Base-by-base conservation (phyloP, 1,284 basidiomycete genomes). In the Cryptococcus hybrid region DNA sequence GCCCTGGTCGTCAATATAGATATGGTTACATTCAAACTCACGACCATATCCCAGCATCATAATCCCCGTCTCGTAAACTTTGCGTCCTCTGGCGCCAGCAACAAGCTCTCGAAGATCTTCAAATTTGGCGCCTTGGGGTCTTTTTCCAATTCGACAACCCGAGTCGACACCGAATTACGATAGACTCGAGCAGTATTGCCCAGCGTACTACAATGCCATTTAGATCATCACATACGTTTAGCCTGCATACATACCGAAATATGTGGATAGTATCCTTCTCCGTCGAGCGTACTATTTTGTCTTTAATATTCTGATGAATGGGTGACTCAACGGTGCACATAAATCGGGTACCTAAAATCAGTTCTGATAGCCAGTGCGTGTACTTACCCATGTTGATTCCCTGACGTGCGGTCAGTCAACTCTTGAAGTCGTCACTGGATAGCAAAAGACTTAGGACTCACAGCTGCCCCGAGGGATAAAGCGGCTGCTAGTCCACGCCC, bases 241-340 rank as follows among this genome's bases (percentile, higher is more conserved):
- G 15, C 54, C 3, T 75, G 70, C 18, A 35, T n/a, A 52, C 71
- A 55, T 44, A 71, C 71, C 92, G 85, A 83, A 97, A 92, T 68
- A 96, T 94, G 78, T 96, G 94, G 6, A 88, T 78, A 1, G 83
- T 84, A 59, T 95, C 89, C 56, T 83, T 82, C 77, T 97, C 93
- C 5, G 83, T 85, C 5, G 90, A 86, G 8, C 84, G 81, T 51
- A 97, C 88, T 53, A 97, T 95, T 74, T 85, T 88, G 54, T 92
- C 82, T 78, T 97, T 97, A 83, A 97, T 90, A 64, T 86, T 89
- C 63, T 89, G 83, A 77, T 96, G 92, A 60, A 95, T 92, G 15
- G 90, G 86, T 55, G 89, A 86, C 68, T 80, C 79, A 38, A 68
- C 68, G 35, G 80, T 80, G 59, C 67, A 71, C 73, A 76, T 76